These are phyloP conservation scores for Paratinospora sagittata DNA, from an alignment of 164 flowering plant species.

Conservation along the genomic window DNA sequence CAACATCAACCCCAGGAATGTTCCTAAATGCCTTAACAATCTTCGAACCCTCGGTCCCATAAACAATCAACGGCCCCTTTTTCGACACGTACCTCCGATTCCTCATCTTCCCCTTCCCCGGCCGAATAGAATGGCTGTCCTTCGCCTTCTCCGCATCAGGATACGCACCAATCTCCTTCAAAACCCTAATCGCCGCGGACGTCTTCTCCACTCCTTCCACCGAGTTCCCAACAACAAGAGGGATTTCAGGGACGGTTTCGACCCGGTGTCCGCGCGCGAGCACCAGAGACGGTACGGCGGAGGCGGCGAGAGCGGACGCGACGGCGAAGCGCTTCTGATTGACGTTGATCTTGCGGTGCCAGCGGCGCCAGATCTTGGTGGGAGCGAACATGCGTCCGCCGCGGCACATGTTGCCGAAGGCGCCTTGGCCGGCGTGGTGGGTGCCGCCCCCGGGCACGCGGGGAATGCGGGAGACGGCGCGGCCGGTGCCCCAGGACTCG, in stretches of 20 bases:
- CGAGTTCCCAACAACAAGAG: conserved; percentile 60
- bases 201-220: conserved; percentile 77
- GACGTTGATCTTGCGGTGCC: conserved; percentile 72
- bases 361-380: conserved; percentile 86
- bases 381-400: conserved; percentile 95
- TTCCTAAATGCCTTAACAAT: conserved; percentile 77
- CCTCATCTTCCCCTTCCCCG: conserved; percentile 88
- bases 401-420: conserved; percentile 95
- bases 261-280: conserved; percentile 77
- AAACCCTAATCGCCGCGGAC: conserved; percentile 48
- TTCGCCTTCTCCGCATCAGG: conserved; percentile 82
- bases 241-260: conserved; percentile 70
- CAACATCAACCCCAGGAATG: conserved; percentile 70
- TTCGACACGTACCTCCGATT: conserved; percentile 63
- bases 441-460: conserved; percentile 96
- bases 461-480: conserved; percentile 95
- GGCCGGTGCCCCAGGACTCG: conserved; percentile 94
- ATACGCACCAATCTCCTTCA: conserved; percentile 68
- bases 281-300: conserved; percentile 67
- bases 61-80: conserved; percentile 78
- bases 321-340: conserved; percentile 78
- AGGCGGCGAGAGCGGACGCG: conserved; percentile 77
- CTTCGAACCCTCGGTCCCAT: conserved; percentile 79
- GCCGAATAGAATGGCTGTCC: conserved; percentile 53
- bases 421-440: conserved; percentile 92